These are phyloP conservation scores for Entonaema liquescens DNA, from an alignment of 495 filamentous ascomycete genomes.

Conservation along the genomic window DNA sequence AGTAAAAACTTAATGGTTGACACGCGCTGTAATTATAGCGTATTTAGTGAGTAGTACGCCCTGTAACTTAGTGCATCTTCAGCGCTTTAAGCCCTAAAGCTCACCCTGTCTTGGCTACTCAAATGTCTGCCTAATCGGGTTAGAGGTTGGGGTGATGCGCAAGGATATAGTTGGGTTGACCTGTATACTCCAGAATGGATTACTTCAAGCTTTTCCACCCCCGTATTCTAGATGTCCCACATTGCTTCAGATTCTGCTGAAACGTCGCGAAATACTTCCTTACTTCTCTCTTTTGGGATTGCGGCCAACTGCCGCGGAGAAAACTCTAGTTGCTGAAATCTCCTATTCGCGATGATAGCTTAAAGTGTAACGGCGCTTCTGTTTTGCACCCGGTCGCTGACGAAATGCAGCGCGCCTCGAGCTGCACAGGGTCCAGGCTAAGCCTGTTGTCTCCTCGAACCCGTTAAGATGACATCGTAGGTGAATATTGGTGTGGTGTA, in stretches of 20 bases:
- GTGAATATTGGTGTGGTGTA: not conserved
- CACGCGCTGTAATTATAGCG: no score
- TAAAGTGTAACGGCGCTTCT: slow-evolving; percentile 17
- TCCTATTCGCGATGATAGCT: no score
- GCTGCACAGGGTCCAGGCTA: slow-evolving; percentile 14
- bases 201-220: slow-evolving; percentile 22
- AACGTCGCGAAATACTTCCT: slow-evolving; percentile 42
- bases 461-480: slow-evolving; percentile 6
- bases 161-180: no score
- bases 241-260: slow-evolving; percentile 40
- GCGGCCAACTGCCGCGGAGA: slow-evolving; percentile 17
- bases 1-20: no score
- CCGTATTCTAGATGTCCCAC: slow-evolving; percentile 39
- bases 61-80: no score
- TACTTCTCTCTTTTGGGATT: slow-evolving; percentile 10
- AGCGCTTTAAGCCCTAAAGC: no score
- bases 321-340: no score
- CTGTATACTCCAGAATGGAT: no score
- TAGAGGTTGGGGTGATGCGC: no score
- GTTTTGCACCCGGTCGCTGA: slow-evolving; percentile 35
- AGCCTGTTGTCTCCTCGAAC: slow-evolving; percentile 7
- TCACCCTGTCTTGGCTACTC: no score
- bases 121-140: no score
- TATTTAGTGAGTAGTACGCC: no score
- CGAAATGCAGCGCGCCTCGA: slow-evolving; percentile 17